Base-by-base conservation (phyloP, 352 stramenopile species). In the Globisporangium heterothallicum region DNA sequence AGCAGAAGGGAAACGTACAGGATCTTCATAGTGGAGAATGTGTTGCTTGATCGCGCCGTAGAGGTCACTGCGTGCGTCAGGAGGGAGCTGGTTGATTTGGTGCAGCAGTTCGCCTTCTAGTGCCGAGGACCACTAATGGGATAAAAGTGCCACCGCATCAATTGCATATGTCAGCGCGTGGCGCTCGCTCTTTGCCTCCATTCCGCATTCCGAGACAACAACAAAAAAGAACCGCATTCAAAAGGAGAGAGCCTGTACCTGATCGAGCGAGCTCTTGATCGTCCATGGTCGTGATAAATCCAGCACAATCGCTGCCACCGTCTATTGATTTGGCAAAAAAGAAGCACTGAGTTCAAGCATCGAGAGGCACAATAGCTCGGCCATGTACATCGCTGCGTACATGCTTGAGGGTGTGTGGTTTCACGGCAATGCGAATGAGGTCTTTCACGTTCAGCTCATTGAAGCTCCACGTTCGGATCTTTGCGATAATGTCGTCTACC, bases 271-370 rank as follows among this genome's bases (percentile, higher is more conserved):
- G 52, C 63, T 78, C 64, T 93, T 90, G 63, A 93, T 88, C 25
- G 78, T 87, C 83, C 83, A 93, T 10, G 78, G 79, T 24, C 74
- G 66, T 36, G 75, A 88, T 36, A 88, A 53, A 62, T 93, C 83
- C 41, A 91, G 35, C 38, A 87, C 76, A 44, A 93, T 72, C 0
- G 59, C 70, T 19, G 78, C 66, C 32, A 89, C 72, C 3, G 76
- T 93, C 61, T 93, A 50, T 34, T 42, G 36, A 25, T 34, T n/a
- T 42, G 27, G 19, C 26, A 58, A 46, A 34, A 29, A 1, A 43
- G 10, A 4, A 9, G 19, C 16, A 13, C 12, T 27, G n/a, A n/a
- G n/a, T n/a, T n/a, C n/a, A n/a, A n/a, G n/a, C n/a, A n/a, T n/a
- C n/a, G n/a, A n/a, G n/a, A n/a, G n/a, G n/a, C n/a, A n/a, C n/a